Evolutionary conservation across 805 yeast species (phyloP), one percentile per base, ranked within the genome.

Genomic region (Cyberlindnera misumaiensis): DNA sequence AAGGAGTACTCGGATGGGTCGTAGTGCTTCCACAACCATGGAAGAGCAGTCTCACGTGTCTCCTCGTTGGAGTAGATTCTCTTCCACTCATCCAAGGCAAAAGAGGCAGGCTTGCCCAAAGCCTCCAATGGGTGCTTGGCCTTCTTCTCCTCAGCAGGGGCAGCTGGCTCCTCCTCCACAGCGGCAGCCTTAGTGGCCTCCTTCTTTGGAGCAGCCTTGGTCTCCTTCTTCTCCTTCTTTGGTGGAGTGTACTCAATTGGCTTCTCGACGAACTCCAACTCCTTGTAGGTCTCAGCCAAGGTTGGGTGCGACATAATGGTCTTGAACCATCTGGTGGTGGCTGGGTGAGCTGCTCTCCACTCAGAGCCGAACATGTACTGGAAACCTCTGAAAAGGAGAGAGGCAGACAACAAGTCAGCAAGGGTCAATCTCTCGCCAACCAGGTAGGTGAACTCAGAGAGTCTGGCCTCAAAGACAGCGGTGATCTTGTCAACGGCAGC

Each of bases 1-100:
- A 90, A 65, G 41, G 97, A 89, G 87, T 89, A 90, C 70, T 90
- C 97, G 49, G 78, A 73, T 50, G 93, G 79, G 72, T 90, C 82
- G 75, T 73, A 90, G 72, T 83, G 80, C 64, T 83, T 83, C 96
- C 96, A 93, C 89, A 90, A 93, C 89, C 90, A 93, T 64, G 97
- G 97, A 54, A 90, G 73, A 51, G 97, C 95, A 52, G 68, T 79
- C 63, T 78, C 81, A 71, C 97, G 85, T 63, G 97, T 90, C 59
- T 93, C 97, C 71, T 87, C 90, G 77, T 90, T 93, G 49, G 97
- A 88, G 82, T 93, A 90, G 51, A 70, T 69, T 73, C 96, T 83
- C 80, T 93, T 93, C 94, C 96, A 89, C 67, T 86, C 93, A 62
- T 90, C 97, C 48, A 90, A 57, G 45, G 77, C 67, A 54, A 80